Evolutionary conservation across 495 filamentous ascomycete species (phyloP), one percentile per base, ranked within the genome.

Genomic region (Hapsidospora chrysogenum): DNA sequence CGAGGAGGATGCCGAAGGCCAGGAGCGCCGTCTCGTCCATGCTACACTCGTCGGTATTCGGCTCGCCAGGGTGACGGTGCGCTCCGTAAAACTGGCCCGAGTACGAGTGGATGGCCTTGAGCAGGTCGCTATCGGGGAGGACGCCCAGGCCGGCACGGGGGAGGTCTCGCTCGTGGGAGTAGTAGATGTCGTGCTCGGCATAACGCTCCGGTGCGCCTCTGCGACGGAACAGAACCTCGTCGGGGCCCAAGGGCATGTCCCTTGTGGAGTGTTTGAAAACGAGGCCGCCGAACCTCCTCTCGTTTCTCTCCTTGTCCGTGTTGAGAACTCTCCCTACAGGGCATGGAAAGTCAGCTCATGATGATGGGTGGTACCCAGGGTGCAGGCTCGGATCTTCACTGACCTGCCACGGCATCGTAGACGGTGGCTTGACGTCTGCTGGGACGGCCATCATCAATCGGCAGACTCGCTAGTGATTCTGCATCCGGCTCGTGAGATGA

Each of bases 11-110:
- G 0, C 84, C 85, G 53, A 92, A 57, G 0, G 80, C 80, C 38
- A 93, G 58, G 35, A 94, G 51, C 1, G 84, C 83, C 7, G 80
- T 87, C 54, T 85, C 85, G 47, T 93, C 80, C 71, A 94, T 68
- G 41, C 72, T 83, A 18, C 64, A 57, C 49, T 74, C 72, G 36
- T 75, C 66, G 28, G 64, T 43, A 9, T 46, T 47, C 15, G 14
- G 26, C 14, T 15, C 11, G 7, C 4, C 11, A 3, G 6, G 4
- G 2, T 14, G 1, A 8, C 17, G 13, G 31, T 31, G 22, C 43
- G 47, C 22, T 45, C 61, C 31, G 57, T 87, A 92, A 51, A 74
- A 85, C 42, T 78, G 72, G 18, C 78, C 69, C 0, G 73, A 56
- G 49, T 92, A 92, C 15, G 60, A 53, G 51, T 92, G 85, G 7